Evolutionary conservation across 1,139 yeast genomes (phyloP).

Genomic region (Blastobotrys petasosporus): DNA sequence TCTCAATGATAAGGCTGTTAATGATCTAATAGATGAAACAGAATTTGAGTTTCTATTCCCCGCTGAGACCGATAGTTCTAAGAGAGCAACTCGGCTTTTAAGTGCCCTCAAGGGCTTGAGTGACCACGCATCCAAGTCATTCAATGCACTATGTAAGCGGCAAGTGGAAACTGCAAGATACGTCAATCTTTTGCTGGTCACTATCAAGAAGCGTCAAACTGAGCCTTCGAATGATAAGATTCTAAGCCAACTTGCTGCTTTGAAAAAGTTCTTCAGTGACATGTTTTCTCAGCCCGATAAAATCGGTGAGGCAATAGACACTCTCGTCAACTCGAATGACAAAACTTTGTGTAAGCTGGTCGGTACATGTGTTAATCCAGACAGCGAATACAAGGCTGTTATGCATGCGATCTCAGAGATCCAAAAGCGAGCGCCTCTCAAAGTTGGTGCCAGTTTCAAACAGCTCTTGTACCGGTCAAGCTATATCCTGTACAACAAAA

Average conservation of each 20-base stretch:
- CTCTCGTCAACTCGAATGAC: slow-evolving; percentile 16
- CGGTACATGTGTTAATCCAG: slow-evolving; percentile 39
- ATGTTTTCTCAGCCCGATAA: slow-evolving; percentile 34
- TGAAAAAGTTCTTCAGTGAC: slow-evolving; percentile 58
- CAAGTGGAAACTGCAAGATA: slow-evolving; percentile 37
- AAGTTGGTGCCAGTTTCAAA: slow-evolving; percentile 33
- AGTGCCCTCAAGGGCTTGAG: slow-evolving; percentile 46
- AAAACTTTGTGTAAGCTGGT: slow-evolving; percentile 17
- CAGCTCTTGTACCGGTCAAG: slow-evolving; percentile 58
- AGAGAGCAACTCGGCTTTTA: slow-evolving; percentile 51
- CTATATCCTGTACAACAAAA: slow-evolving; percentile 56
- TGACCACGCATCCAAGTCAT: slow-evolving; percentile 58
- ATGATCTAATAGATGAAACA: slow-evolving; percentile 58
- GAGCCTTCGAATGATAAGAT: slow-evolving; percentile 25
- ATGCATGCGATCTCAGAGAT: slow-evolving; percentile 59
- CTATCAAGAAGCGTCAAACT: slow-evolving; percentile 21
- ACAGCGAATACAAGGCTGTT: slow-evolving; percentile 56
- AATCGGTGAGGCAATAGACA: slow-evolving; percentile 16
- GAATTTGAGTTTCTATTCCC: slow-evolving; percentile 61
- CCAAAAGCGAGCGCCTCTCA: slow-evolving; percentile 36
- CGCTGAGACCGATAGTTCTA: slow-evolving; percentile 40
- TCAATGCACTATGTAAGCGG: slow-evolving; percentile 61
- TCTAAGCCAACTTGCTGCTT: slow-evolving; percentile 44
- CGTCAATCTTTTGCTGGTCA: slow-evolving; percentile 14
- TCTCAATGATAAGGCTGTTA: slow-evolving; percentile 66